These are phyloP conservation scores for Boeremia exigua DNA, from an alignment of 2,329 filamentous ascomycete species.

Conservation along the genomic window DNA sequence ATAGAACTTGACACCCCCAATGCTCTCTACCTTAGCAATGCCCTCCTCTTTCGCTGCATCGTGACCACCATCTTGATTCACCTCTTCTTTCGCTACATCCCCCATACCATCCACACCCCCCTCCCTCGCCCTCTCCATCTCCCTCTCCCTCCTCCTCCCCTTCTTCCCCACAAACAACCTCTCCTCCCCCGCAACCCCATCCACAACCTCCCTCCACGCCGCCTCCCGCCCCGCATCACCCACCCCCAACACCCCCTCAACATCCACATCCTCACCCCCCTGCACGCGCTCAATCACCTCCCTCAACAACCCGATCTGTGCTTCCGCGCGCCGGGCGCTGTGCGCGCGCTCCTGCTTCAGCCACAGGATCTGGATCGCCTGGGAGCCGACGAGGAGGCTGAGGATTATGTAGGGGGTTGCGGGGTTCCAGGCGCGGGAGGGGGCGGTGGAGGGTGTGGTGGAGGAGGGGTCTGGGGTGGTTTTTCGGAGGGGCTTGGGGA, in stretches of 20 bases:
- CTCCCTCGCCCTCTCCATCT: constrained; percentile 21
- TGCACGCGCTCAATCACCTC: constrained; percentile 67
- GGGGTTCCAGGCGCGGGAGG: constrained; percentile 61
- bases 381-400: constrained; percentile 84
- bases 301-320: constrained; percentile 75
- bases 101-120: constrained; percentile 29
- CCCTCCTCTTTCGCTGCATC: constrained; percentile 8
- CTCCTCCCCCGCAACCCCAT: constrained; percentile 71
- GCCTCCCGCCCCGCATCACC: constrained; percentile 76
- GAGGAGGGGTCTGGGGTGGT: constrained; percentile 17
- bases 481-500: constrained; percentile 41
- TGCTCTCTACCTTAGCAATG: constrained; percentile 34
- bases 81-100: constrained; percentile 5
- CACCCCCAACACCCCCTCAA: constrained; percentile 80
- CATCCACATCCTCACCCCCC: constrained; percentile 61
- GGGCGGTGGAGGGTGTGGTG: too few species aligned
- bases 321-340: constrained; percentile 77
- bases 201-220: constrained; percentile 84
- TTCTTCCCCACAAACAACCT: constrained; percentile 56
- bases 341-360: constrained; percentile 76
- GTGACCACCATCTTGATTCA: too few species aligned
- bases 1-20: constrained; percentile 42
- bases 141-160: constrained; percentile 23
- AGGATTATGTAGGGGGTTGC: constrained; percentile 70
- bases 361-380: constrained; percentile 90